Evolutionary conservation across 495 filamentous ascomycete genomes (phyloP).

Genomic region (Talaromyces adpressus): DNA sequence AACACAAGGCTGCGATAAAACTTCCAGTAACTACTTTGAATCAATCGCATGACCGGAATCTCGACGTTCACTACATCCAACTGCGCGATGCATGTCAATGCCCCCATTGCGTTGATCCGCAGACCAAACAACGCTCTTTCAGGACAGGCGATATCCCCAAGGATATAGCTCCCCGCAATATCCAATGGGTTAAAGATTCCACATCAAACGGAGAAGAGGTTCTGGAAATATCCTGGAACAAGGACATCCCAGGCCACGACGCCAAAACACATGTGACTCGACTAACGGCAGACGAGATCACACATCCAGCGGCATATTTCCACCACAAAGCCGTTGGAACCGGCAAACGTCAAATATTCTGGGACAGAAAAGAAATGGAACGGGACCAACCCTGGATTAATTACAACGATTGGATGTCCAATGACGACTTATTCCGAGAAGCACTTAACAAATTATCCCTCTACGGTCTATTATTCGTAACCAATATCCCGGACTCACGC

Average conservation of each 20-base stretch:
- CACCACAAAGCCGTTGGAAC: neutral
- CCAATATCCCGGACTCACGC: slow-evolving; percentile 57
- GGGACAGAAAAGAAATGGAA: slow-evolving; percentile 22
- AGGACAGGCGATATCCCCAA: slow-evolving; percentile 62
- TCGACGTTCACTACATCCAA: slow-evolving; percentile 33
- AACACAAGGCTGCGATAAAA: neutral
- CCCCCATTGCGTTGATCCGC: slow-evolving; percentile 60
- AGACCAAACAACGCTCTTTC: slow-evolving; percentile 79
- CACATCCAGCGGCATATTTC: neutral
- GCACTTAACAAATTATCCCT: slow-evolving; percentile 47
- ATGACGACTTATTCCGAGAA: slow-evolving; percentile 41
- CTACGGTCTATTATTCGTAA: slow-evolving; percentile 68
- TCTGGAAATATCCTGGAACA: slow-evolving; percentile 54
- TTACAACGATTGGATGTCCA: slow-evolving; percentile 63
- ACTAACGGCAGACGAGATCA: slow-evolving; percentile 4
- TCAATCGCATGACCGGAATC: neutral
- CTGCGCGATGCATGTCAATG: slow-evolving; percentile 78
- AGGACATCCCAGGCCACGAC: slow-evolving; percentile 45
- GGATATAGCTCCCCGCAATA: slow-evolving; percentile 32
- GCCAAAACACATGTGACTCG: slow-evolving; percentile 38
- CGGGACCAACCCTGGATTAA: slow-evolving; percentile 40
- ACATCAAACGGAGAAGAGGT: slow-evolving; percentile 20
- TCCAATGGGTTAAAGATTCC: slow-evolving; percentile 16
- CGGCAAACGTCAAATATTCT: slow-evolving; percentile 19
- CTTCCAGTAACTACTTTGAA: neutral